Conservation (phyloP, 495 filamentous ascomycete species). For the Halenospora varia region DNA sequence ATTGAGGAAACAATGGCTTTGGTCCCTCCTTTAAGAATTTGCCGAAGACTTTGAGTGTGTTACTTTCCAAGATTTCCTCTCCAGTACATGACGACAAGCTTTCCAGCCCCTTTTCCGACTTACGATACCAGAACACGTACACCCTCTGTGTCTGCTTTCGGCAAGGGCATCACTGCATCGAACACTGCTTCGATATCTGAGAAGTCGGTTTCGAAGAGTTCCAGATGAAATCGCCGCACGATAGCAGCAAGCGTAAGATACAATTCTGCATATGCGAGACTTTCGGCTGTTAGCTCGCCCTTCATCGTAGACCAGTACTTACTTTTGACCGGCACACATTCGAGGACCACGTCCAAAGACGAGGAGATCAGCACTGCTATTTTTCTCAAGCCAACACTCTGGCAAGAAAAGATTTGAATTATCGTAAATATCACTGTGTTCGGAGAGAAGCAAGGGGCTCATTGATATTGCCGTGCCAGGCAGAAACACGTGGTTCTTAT, state of each 20-base stretch:
- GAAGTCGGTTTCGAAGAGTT: background rate
- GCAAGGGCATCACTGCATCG: background rate
- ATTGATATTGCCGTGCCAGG: conserved; percentile 40
- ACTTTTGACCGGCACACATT: conserved; percentile 21
- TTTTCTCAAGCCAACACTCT: conserved; percentile 41
- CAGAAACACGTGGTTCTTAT: conserved; percentile 27
- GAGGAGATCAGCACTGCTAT: background rate
- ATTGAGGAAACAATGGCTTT: too few species aligned
- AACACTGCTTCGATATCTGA: background rate
- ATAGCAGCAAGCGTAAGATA: conserved; percentile 33
- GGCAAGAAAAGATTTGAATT: conserved; percentile 44
- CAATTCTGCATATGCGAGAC: conserved; percentile 38
- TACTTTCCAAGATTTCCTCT: too few species aligned
- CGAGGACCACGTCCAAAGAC: background rate
- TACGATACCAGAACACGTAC: conserved; percentile 1
- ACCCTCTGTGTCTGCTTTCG: background rate
- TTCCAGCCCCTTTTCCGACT: too few species aligned
- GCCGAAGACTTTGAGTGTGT: too few species aligned
- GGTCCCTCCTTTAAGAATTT: too few species aligned
- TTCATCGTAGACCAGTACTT: conserved; percentile 38
- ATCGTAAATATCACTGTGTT: conserved; percentile 40
- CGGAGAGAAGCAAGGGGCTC: conserved; percentile 41
- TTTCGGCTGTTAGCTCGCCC: conserved; percentile 42
- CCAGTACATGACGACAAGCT: too few species aligned
- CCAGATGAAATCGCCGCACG: background rate